Base-by-base conservation (phyloP, 306 rosid species). In the Dalbergia cultrata region DNA sequence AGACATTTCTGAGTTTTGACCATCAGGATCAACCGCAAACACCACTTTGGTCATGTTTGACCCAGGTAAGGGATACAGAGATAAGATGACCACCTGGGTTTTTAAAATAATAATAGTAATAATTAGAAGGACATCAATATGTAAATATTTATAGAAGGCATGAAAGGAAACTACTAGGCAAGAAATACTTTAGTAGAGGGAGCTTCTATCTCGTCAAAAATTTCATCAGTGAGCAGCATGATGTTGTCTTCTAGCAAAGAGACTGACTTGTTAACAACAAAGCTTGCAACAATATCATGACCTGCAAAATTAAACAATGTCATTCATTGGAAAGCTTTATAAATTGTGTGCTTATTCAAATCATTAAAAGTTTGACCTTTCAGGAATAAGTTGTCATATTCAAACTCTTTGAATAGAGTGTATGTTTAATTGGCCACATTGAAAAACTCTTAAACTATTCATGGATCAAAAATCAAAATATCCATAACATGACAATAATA, bases 271-370 rank as follows among this genome's bases (percentile, higher is more conserved):
- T 49, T 65, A 67, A 90, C 82, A 74, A 70, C 44, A 81, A 92
- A 90, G 59, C 85, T 87, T 81, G 94, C 97, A 82, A 92, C 94
- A 79, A 92, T 83, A 76, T 86, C 87, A 86, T 92, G 93, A 81
- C 70, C 90, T 92, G 72, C 65, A 82, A 67, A 82, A 66, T 67
- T 7, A 81, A 80, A 64, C 61, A 45, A 19, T 18, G 39, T 53
- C 80, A 70, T 60, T 73, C 5, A 43, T 75, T 35, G 35, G 45
- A 66, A 35, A 80, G 21, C 16, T 70, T 65, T 21, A 86, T 19
- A 70, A 69, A 39, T 41, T 59, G 54, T 4, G 54, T 6, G n/a
- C 54, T 63, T 35, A 26, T 21, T 64, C 7, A 37, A 37, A 43
- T 8, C 21, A 70, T 35, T 35, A 50, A 17, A 76, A 70, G 67